These are phyloP conservation scores for Dillenia suffruticosa DNA, from an alignment of 164 flowering plant species.

Conservation along the genomic window DNA sequence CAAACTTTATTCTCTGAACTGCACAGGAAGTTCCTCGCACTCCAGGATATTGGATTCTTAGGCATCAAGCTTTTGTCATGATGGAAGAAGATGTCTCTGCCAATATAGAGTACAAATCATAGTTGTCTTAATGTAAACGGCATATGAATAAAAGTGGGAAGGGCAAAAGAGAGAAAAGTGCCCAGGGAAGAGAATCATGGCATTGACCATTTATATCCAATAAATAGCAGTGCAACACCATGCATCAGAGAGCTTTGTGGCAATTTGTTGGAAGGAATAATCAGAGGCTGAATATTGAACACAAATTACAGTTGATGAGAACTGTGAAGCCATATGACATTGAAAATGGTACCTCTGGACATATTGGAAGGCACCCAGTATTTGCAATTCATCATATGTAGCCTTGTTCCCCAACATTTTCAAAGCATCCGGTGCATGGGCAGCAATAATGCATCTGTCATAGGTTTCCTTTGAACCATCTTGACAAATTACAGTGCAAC, in stretches of 20 bases:
- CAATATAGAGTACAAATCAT: conserved; percentile 13
- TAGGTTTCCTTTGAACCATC: conserved; percentile 53
- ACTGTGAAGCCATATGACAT: no score
- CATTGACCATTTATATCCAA: not conserved
- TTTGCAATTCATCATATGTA: conserved; percentile 63
- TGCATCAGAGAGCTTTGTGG: no score
- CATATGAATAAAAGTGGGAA: no score
- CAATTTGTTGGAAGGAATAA: no score
- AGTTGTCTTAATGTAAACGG: no score
- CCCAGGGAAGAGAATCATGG: no score
- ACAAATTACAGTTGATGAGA: no score
- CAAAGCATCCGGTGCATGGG: conserved; percentile 82
- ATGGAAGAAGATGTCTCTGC: conserved; percentile 91
- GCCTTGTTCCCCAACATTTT: conserved; percentile 58
- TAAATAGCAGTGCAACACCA: not conserved
- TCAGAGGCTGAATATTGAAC: no score
- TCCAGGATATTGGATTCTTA: conserved; percentile 88
- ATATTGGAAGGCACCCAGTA: conserved; percentile 92
- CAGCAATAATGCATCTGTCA: conserved; percentile 60
- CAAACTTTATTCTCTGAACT: conserved; percentile 57
- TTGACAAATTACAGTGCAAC: conserved; percentile 42
- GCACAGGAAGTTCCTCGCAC: conserved; percentile 98
- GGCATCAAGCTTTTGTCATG: conserved; percentile 87
- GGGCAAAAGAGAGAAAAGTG: no score
- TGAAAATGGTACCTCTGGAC: conserved; percentile 51